These are phyloP conservation scores for Myxozyma sirexii DNA, from an alignment of 805 yeast species.

Conservation along the genomic window DNA sequence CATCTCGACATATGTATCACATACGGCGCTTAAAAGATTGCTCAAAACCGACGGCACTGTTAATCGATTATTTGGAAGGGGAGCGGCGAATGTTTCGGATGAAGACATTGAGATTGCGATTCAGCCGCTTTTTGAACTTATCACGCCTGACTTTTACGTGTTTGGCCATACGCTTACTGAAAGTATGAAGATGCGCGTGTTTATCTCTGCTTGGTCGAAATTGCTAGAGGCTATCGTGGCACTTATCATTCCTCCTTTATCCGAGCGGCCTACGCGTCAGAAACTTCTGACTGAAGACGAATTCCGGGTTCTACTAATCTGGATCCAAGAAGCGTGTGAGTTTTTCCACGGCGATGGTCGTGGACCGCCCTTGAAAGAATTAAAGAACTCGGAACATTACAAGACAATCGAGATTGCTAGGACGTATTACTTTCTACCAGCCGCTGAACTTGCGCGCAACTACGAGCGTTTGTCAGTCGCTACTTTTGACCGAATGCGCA, in stretches of 20 bases:
- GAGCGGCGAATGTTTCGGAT: background rate
- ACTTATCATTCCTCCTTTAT: slow-evolving; percentile 70
- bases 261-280: slow-evolving; percentile 44
- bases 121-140: slow-evolving; percentile 71
- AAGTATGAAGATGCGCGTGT: slow-evolving; percentile 60
- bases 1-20: slow-evolving; percentile 60
- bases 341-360: slow-evolving; percentile 81
- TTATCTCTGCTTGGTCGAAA: slow-evolving; percentile 80
- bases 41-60: background rate
- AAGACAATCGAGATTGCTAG: slow-evolving; percentile 12
- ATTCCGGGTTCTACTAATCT: slow-evolving; percentile 65
- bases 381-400: slow-evolving; percentile 47
- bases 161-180: slow-evolving; percentile 62
- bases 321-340: slow-evolving; percentile 71
- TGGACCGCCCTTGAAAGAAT: slow-evolving; percentile 69
- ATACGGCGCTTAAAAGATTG: slow-evolving; percentile 49
- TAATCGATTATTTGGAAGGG: background rate
- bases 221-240: slow-evolving; percentile 70
- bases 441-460: slow-evolving; percentile 54
- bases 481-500: slow-evolving; percentile 50
- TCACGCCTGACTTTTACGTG: slow-evolving; percentile 67
- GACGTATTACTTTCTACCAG: slow-evolving; percentile 57
- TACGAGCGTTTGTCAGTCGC: slow-evolving; percentile 61
- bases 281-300: slow-evolving; percentile 59
- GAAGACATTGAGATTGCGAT: slow-evolving; percentile 52